These are phyloP conservation scores for Trametopsis cervina DNA, from an alignment of 768 basidiomycete genomes.

Conservation along the genomic window DNA sequence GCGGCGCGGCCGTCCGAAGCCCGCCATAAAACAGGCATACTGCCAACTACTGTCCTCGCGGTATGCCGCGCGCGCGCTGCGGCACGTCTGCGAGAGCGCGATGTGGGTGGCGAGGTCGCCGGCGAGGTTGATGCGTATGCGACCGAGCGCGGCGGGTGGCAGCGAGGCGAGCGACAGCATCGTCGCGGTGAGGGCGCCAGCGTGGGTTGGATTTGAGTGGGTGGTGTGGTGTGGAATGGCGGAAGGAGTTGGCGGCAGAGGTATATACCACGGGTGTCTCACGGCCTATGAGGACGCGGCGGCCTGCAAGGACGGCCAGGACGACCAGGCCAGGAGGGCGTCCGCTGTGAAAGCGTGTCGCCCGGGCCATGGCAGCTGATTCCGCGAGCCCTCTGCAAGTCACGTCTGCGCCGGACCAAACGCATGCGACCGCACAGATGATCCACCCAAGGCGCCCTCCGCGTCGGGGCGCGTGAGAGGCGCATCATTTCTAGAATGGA, in stretches of 20 bases:
- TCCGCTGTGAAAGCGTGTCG: too few species aligned
- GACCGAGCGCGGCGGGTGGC: slow-evolving; percentile 9
- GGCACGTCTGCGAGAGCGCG: slow-evolving; percentile 18
- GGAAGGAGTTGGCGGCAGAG: not conserved
- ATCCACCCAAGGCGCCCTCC: too few species aligned
- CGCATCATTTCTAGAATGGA: not conserved
- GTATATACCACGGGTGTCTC: not conserved
- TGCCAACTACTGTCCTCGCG: slow-evolving; percentile 16
- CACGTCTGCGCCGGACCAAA: too few species aligned
- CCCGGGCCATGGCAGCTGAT: too few species aligned
- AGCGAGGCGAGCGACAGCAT: slow-evolving; percentile 3
- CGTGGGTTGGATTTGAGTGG: too few species aligned
- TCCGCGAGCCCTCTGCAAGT: too few species aligned
- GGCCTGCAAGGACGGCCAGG: not conserved
- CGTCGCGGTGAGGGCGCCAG: not conserved
- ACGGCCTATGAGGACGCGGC: not conserved
- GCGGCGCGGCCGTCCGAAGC: slow-evolving; percentile 17
- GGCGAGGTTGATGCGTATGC: slow-evolving; percentile 13
- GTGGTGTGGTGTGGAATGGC: too few species aligned
- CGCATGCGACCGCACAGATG: too few species aligned
- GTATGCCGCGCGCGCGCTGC: slow-evolving; percentile 13
- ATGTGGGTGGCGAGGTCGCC: slow-evolving; percentile 17
- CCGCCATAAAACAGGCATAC: slow-evolving; percentile 17
- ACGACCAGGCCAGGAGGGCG: too few species aligned
- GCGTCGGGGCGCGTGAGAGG: not conserved